Evolutionary conservation across 108 stramenopile species (phyloP).

Genomic region (Chaetoceros muelleri): DNA sequence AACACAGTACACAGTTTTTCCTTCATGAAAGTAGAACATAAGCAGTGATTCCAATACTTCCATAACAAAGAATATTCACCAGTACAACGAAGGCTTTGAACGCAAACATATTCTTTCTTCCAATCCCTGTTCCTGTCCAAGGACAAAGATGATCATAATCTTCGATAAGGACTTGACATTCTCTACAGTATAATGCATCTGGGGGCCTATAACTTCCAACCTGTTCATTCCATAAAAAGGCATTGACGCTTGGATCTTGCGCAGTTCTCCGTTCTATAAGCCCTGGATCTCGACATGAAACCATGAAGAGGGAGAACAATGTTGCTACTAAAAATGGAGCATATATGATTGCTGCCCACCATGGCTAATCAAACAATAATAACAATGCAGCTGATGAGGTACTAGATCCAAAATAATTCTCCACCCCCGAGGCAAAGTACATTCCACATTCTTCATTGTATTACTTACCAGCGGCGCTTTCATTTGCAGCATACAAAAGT

Average conservation of each 20-base stretch:
- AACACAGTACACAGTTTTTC: too few relatives aligned
- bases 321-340: conserved; percentile 53
- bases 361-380: conserved; percentile 27
- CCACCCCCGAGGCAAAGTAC: too few relatives aligned
- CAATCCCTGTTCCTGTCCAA: conserved; percentile 80
- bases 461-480: conserved; percentile 52
- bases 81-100: conserved; percentile 75
- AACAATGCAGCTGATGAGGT: too few relatives aligned
- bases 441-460: background rate
- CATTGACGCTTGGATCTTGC: conserved; percentile 74
- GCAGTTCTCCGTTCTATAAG: conserved; percentile 73
- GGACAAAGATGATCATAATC: conserved; percentile 84
- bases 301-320: conserved; percentile 55
- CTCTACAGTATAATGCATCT: conserved; percentile 79
- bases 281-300: conserved; percentile 81
- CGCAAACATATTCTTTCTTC: conserved; percentile 58
- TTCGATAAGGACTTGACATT: conserved; percentile 57
- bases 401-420: too few relatives aligned
- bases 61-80: conserved; percentile 81
- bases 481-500: conserved; percentile 60
- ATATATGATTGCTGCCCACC: conserved; percentile 69
- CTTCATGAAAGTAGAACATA: conserved; percentile 42
- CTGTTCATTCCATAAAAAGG: conserved; percentile 91
- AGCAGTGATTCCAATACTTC: conserved; percentile 59
- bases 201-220: conserved; percentile 82